These are phyloP conservation scores for Paradendryphiella salina DNA, from an alignment of 2,329 filamentous ascomycete genomes.

Conservation along the genomic window DNA sequence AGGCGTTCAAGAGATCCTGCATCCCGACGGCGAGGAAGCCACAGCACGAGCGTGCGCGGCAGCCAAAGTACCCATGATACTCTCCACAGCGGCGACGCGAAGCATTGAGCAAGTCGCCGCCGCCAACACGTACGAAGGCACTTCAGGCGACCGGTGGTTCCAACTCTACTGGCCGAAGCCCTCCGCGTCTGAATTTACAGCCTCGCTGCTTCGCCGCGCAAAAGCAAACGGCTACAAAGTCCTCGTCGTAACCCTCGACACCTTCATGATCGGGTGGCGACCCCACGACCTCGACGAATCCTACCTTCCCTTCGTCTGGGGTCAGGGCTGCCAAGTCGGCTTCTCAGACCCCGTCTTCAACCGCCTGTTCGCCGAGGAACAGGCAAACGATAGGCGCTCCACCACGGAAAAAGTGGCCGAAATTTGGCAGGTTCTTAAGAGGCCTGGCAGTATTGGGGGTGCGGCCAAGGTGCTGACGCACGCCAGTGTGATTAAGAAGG, in stretches of 20 bases:
- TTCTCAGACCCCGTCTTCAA: conserved; percentile 47
- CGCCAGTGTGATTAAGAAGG: conserved; percentile 41
- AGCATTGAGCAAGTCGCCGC: conserved; percentile 68
- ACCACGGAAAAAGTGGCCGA: conserved; percentile 41
- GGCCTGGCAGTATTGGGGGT: conserved; percentile 42
- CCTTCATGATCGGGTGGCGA: conserved; percentile 69
- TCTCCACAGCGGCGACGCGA: conserved; percentile 66
- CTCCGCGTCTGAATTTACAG: conserved; percentile 65
- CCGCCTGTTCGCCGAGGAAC: conserved; percentile 37
- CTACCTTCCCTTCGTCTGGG: conserved; percentile 62
- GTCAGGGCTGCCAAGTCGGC: conserved; percentile 42
- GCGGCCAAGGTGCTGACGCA: conserved; percentile 42
- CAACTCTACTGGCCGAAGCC: conserved; percentile 77
- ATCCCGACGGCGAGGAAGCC: conserved; percentile 66
- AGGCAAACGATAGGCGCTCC: conserved; percentile 39
- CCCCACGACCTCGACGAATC: conserved; percentile 67
- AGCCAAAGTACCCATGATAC: conserved; percentile 65
- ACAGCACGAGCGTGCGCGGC: conserved; percentile 65
- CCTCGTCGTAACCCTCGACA: conserved; percentile 74
- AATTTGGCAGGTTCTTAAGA: conserved; percentile 44
- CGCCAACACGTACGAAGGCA: conserved; percentile 51
- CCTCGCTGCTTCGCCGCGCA: conserved; percentile 64
- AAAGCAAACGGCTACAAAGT: conserved; percentile 65
- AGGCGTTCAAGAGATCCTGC: conserved; percentile 70
- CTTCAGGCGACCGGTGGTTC: conserved; percentile 65